Evolutionary conservation across 495 filamentous ascomycete genomes (phyloP).

Genomic region (Aspergillus indologenus): DNA sequence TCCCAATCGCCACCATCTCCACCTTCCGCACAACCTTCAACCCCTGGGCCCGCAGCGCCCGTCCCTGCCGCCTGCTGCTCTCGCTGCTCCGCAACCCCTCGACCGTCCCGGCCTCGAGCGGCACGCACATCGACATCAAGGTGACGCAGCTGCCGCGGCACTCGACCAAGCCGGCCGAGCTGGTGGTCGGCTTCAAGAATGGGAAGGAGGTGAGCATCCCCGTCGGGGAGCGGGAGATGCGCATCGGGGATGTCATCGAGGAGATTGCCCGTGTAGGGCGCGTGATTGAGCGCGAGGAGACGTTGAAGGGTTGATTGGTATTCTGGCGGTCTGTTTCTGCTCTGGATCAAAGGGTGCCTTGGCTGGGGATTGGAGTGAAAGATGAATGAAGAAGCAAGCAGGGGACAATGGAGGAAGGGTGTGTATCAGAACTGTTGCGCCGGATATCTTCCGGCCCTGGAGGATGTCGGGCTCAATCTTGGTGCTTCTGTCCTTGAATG

Average conservation of each 20-base stretch:
- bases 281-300: constrained; percentile 72
- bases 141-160: constrained; percentile 62
- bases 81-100: constrained; percentile 61
- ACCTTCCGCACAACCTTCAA: constrained; percentile 83
- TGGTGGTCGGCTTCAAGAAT: constrained; percentile 66
- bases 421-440: not conserved
- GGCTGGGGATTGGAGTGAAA: constrained; percentile 9
- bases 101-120: constrained; percentile 68
- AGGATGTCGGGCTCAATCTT: not conserved
- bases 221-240: constrained; percentile 80
- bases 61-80: constrained; percentile 82
- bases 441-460: not conserved
- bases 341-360: not conserved
- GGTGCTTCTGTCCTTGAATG: not conserved
- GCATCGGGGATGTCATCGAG: constrained; percentile 81
- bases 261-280: constrained; percentile 90
- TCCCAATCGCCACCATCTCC: constrained; percentile 59
- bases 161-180: constrained; percentile 52
- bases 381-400: no score
- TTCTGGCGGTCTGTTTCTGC: not conserved
- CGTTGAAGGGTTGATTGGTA: constrained; percentile 62
- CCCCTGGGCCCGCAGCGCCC: constrained; percentile 74
- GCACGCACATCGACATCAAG: constrained; percentile 74
- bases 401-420: not conserved
- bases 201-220: constrained; percentile 53